Conservation (phyloP, 345 rosid genomes). For the Populus davidiana region DNA sequence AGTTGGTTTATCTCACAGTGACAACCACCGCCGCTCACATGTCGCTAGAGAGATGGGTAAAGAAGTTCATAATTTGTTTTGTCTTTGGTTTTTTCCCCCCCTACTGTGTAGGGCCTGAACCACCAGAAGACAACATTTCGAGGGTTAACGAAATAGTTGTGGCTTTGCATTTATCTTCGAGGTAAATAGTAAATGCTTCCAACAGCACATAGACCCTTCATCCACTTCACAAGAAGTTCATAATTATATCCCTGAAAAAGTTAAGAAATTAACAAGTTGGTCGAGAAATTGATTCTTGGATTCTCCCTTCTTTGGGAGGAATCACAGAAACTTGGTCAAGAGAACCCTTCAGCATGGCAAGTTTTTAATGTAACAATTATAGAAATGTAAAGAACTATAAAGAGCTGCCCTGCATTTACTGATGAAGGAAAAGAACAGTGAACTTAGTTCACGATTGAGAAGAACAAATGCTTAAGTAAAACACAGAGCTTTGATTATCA, state of each 20-base stretch:
- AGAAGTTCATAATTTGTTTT: not conserved
- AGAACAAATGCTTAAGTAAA: too few relatives aligned
- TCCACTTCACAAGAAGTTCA: not conserved
- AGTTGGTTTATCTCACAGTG: not conserved
- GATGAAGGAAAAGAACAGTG: too few relatives aligned
- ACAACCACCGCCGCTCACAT: not conserved
- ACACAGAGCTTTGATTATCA: too few relatives aligned
- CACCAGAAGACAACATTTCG: not conserved
- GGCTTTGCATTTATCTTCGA: not conserved
- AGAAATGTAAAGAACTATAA: too few relatives aligned
- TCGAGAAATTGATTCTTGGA: not conserved
- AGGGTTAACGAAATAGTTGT: not conserved
- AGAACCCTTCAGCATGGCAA: too few relatives aligned
- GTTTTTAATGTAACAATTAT: too few relatives aligned
- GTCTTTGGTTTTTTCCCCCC: not conserved
- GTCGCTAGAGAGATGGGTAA: not conserved
- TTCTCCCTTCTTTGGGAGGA: not conserved
- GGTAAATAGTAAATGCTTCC: not conserved
- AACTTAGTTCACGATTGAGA: too few relatives aligned
- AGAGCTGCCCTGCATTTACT: too few relatives aligned
- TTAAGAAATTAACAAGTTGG: not conserved
- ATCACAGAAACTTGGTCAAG: not conserved
- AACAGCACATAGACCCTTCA: not conserved
- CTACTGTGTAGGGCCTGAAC: slow-evolving; percentile 8
- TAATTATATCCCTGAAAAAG: not conserved